These are phyloP conservation scores for Nicotiana benthamiana DNA, from an alignment of 257 asterid genomes.

Conservation along the genomic window DNA sequence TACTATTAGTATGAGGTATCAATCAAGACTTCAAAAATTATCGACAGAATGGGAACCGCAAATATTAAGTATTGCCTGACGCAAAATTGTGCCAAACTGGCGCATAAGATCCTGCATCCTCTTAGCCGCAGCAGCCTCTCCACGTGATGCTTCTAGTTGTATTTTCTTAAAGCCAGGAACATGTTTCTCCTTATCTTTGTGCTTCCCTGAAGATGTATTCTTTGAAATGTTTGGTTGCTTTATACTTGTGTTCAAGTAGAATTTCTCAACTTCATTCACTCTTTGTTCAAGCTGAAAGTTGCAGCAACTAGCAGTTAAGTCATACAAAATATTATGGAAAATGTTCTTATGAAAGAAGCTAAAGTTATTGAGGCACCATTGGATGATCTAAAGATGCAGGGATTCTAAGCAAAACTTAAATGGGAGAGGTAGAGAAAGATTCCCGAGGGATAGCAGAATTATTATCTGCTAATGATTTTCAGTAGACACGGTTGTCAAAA, in stretches of 20 bases:
- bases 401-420: neutral
- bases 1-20: neutral
- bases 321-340: conserved; percentile 8
- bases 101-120: conserved; percentile 99
- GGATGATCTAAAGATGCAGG: neutral
- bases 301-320: neutral
- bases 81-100: conserved; percentile 78
- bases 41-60: neutral
- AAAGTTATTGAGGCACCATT: neutral
- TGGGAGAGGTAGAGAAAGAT: neutral
- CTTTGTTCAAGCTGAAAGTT: conserved; percentile 67
- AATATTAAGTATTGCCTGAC: conserved; percentile 47
- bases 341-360: neutral
- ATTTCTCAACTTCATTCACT: conserved; percentile 60
- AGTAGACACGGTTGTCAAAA: neutral
- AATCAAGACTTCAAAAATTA: neutral
- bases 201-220: conserved; percentile 32
- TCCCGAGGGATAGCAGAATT: neutral
- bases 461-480: neutral
- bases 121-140: conserved; percentile 84
- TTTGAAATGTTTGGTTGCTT: conserved; percentile 37
- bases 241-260: conserved; percentile 33
- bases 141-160: conserved; percentile 84
- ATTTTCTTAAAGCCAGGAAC: conserved; percentile 72
- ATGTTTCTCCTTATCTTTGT: conserved; percentile 63